These are phyloP conservation scores for Naganishia onofrii DNA, from an alignment of 768 basidiomycete genomes.

Conservation along the genomic window DNA sequence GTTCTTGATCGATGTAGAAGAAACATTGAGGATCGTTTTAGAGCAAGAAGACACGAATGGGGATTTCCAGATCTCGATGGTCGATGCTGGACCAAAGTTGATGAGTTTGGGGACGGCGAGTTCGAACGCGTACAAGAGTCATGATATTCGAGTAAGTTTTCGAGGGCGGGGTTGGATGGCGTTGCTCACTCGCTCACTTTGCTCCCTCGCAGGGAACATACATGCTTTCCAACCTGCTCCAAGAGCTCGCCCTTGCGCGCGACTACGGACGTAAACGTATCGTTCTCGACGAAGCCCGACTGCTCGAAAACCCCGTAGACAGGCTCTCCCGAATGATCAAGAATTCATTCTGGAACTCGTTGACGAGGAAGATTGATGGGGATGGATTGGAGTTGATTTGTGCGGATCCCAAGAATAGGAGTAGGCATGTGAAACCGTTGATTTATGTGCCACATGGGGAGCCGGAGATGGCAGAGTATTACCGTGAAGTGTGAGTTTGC, in stretches of 20 bases:
- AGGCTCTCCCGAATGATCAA: constrained; percentile 95
- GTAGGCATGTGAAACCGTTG: constrained; percentile 79
- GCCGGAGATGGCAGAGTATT: constrained; percentile 92
- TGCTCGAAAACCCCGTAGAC: constrained; percentile 96
- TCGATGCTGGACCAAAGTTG: constrained; percentile 93
- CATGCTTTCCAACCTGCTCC: constrained; percentile 97
- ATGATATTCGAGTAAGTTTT: constrained; percentile 83
- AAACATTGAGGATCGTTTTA: constrained; percentile 91
- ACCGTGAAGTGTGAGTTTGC: constrained; percentile 67
- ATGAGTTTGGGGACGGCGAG: constrained; percentile 94
- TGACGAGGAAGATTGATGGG: constrained; percentile 93
- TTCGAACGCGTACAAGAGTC: constrained; percentile 95
- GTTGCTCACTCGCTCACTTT: too few relatives aligned
- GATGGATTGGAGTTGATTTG: constrained; percentile 96
- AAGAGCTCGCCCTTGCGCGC: constrained; percentile 92
- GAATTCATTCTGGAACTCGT: constrained; percentile 95
- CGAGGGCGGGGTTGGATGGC: too few relatives aligned
- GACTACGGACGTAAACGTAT: constrained; percentile 94
- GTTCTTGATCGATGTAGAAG: constrained; percentile 95
- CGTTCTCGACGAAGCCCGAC: constrained; percentile 95
- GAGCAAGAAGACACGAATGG: constrained; percentile 98
- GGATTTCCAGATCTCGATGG: constrained; percentile 87
- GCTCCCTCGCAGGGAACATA: constrained; percentile 91
- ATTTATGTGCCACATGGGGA: constrained; percentile 94
- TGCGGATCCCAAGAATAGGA: constrained; percentile 96